Percentiles rank a stretch among this genome's conserved stretches.
These are phyloP conservation scores for Pythium sp. DNA, from an alignment of 352 stramenopile genomes.

Conservation along the genomic window DNA sequence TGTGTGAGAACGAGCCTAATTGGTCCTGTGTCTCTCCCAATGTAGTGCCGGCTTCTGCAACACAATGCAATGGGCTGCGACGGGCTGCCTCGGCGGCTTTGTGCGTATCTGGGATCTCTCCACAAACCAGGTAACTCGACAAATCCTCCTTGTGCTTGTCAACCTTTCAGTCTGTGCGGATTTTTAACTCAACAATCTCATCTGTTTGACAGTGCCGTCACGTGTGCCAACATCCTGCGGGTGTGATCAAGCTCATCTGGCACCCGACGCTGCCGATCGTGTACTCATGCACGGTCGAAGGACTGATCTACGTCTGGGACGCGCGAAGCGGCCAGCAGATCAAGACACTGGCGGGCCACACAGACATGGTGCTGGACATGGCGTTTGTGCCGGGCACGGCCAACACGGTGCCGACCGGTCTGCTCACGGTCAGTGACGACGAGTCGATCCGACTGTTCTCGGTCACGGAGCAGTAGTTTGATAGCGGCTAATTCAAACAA, in stretches of 20 bases:
- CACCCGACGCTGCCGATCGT: constrained; percentile 80
- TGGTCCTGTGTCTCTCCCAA: not conserved
- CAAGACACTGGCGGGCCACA: constrained; percentile 80
- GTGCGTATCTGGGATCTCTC: constrained; percentile 97
- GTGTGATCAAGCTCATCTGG: constrained; percentile 91
- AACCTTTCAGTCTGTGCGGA: not conserved
- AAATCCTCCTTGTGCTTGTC: not conserved
- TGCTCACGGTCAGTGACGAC: constrained; percentile 84
- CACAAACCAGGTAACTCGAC: constrained; percentile 58
- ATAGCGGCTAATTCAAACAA: not conserved
- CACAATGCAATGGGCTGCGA: constrained; percentile 94
- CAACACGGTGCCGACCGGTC: constrained; percentile 34
- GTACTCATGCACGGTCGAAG: constrained; percentile 88
- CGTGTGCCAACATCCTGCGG: constrained; percentile 81
- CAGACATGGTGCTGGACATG: constrained; percentile 92
- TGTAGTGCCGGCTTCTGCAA: constrained; percentile 91
- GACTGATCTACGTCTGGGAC: constrained; percentile 90
- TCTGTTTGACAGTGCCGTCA: constrained; percentile 66
- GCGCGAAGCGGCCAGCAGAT: constrained; percentile 80
- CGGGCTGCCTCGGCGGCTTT: constrained; percentile 91
- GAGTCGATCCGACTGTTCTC: constrained; percentile 78
- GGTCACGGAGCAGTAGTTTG: constrained; percentile 21
- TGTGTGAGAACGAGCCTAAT: not conserved
- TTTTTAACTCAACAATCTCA: not conserved
- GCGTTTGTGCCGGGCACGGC: constrained; percentile 52